These are phyloP conservation scores for Penicillium sclerotigenum DNA, from an alignment of 2,329 filamentous ascomycete species.

Conservation along the genomic window DNA sequence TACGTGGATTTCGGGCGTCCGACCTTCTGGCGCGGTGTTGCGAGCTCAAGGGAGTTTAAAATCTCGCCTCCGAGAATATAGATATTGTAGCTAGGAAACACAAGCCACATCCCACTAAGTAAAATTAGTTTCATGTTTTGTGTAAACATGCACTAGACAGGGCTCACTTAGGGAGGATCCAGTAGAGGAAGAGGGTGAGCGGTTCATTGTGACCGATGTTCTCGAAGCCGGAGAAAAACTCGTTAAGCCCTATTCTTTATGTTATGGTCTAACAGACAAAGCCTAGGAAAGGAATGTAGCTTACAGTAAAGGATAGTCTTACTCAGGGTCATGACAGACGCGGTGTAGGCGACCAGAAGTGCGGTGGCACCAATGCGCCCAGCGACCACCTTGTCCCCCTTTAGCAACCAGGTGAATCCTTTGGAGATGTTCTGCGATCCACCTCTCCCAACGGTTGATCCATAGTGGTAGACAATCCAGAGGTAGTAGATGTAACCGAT, in stretches of 20 bases:
- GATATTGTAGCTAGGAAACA: slow-evolving; percentile 61
- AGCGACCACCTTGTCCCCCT: slow-evolving; percentile 50
- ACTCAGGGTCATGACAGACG: slow-evolving; percentile 61
- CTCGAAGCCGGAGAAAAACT: slow-evolving; percentile 58
- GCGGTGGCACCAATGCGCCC: slow-evolving; percentile 55
- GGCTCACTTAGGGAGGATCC: slow-evolving; percentile 65
- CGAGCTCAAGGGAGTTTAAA: slow-evolving; percentile 52
- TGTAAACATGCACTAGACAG: not conserved
- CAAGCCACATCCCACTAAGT: slow-evolving; percentile 60
- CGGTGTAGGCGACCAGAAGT: slow-evolving; percentile 57
- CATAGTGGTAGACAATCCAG: slow-evolving; percentile 49
- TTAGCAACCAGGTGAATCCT: slow-evolving; percentile 45
- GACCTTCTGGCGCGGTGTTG: slow-evolving; percentile 25
- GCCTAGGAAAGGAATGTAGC: not conserved
- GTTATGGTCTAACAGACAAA: not conserved
- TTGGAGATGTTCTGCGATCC: slow-evolving; percentile 29
- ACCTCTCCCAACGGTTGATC: slow-evolving; percentile 32
- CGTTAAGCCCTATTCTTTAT: slow-evolving; percentile 50
- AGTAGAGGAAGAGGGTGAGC: slow-evolving; percentile 54
- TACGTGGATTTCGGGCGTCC: slow-evolving; percentile 33
- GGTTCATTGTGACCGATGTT: slow-evolving; percentile 62
- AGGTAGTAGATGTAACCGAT: slow-evolving; percentile 63
- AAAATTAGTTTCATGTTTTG: slow-evolving; percentile 14
- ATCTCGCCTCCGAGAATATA: slow-evolving; percentile 61
- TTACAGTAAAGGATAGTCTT: slow-evolving; percentile 67